Evolutionary conservation across 352 stramenopile genomes (phyloP), one percentile per base, ranked within the genome.

Genomic region (Globisporangium canariense): DNA sequence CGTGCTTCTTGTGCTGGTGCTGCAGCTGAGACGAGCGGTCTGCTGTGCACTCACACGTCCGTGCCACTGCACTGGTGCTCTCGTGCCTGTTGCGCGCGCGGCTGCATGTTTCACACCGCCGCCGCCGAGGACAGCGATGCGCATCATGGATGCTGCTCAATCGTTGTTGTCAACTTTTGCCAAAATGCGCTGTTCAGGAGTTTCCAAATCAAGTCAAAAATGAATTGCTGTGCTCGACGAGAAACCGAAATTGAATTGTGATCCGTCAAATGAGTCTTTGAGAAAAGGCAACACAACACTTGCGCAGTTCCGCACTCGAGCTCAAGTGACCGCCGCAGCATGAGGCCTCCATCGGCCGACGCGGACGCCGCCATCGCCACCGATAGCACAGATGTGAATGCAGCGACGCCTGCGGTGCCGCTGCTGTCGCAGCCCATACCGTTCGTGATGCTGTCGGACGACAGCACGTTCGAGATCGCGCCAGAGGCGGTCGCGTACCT

Each of bases 371-470:
- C 2, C 25, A 28, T 1, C 25, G 25, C n/a, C 32, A 49, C 1
- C 45, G 30, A 30, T 13, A 46, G 30, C 25, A 30, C 58, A 36
- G 45, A 32, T 16, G 32, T 20, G 14, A 28, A 41, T 46, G 55
- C 38, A 18, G 11, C 8, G 22, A 36, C 14, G 14, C 38, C 36
- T 7, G 34, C 16, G 2, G 38, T 51, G 50, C 38, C 50, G 38
- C 38, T 65, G 50, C 60, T 65, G 36, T 59, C 50, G 28, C 49
- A 65, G 50, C 83, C 83, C 41, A 74, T 92, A 16, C 76, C 83
- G 22, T 90, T 92, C 67, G 74, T 92, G 32, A 92, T 77, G 67
- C 71, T 92, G n/a, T 81, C 70, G 9, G 76, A 89, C 28, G 79
- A 88, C 51, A 80, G 77, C 56, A 79, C 67, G 45, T 92, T 92